A percentile compares a stretch with the other conserved stretches of the same genome.
Conservation (phyloP, 2,329 filamentous ascomycete species). For the Aspergillus phoenicis region DNA sequence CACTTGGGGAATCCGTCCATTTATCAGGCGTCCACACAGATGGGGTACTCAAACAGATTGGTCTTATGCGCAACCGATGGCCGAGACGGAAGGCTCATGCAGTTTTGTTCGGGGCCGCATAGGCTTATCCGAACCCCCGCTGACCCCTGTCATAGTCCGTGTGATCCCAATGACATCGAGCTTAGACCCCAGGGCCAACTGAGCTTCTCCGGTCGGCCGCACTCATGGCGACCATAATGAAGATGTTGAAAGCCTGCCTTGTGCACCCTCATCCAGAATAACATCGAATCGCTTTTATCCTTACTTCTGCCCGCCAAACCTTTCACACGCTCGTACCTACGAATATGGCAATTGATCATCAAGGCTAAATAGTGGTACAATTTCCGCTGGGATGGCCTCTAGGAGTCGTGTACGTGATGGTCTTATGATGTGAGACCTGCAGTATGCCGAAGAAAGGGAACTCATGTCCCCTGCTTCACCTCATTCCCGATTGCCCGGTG, state of each 20-base stretch:
- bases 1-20: background rate
- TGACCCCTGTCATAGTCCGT: background rate
- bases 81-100: background rate
- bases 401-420: background rate
- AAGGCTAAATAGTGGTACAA: background rate
- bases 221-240: no score
- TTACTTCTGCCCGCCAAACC: no score
- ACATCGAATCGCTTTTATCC: no score
- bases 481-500: background rate
- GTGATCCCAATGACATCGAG: background rate
- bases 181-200: background rate
- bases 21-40: background rate
- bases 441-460: background rate
- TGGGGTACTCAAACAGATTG: background rate
- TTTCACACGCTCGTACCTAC: background rate
- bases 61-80: background rate
- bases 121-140: background rate
- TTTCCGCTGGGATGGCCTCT: background rate
- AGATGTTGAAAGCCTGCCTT: no score
- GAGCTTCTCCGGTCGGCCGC: no score
- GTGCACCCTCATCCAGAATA: no score
- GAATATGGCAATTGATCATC: background rate
- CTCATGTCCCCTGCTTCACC: background rate
- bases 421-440: no score
- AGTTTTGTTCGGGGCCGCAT: background rate